Conservation (phyloP, 2,329 filamentous ascomycete genomes). For the Chrysoporthe cubensis region DNA sequence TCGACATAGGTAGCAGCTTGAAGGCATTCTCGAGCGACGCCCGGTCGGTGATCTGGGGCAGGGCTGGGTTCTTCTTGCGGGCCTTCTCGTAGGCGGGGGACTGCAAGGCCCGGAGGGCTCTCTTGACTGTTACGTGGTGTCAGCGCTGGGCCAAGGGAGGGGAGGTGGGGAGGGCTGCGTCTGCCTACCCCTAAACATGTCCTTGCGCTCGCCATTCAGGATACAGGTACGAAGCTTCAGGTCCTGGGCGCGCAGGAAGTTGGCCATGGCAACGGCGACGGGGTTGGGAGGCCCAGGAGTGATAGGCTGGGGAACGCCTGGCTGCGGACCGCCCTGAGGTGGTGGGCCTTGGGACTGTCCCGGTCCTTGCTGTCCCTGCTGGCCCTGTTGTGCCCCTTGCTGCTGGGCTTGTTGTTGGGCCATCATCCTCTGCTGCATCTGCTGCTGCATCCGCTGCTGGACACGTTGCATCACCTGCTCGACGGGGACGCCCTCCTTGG, state of each 20-base stretch:
- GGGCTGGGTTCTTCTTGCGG: slow-evolving; percentile 82
- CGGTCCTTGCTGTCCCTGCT: slow-evolving; percentile 21
- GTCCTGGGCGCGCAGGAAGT: slow-evolving; percentile 82
- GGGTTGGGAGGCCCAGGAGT: slow-evolving; percentile 83
- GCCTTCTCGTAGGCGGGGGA: slow-evolving; percentile 91
- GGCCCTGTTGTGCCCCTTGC: slow-evolving; percentile 32
- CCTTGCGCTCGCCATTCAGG: slow-evolving; percentile 93
- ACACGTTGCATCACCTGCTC: slow-evolving; percentile 79
- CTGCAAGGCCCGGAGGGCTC: slow-evolving; percentile 86
- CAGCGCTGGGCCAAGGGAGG: slow-evolving; percentile 27
- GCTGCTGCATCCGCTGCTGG: slow-evolving; percentile 58
- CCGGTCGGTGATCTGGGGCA: slow-evolving; percentile 84
- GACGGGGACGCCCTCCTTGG: slow-evolving; percentile 81
- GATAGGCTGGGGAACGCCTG: slow-evolving; percentile 67
- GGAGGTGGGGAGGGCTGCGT: slow-evolving; percentile 1
- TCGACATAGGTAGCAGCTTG: slow-evolving; percentile 91
- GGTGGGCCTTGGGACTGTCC: slow-evolving; percentile 40
- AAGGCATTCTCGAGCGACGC: slow-evolving; percentile 90
- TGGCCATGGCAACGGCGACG: slow-evolving; percentile 83
- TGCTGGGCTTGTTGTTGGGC: slow-evolving; percentile 33
- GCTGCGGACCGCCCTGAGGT: slow-evolving; percentile 42
- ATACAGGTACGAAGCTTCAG: slow-evolving; percentile 91
- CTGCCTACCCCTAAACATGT: slow-evolving; percentile 87
- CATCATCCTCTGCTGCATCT: slow-evolving; percentile 43
- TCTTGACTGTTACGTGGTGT: slow-evolving; percentile 71